Percentiles rank a stretch among this genome's conserved stretches.
Evolutionary conservation across 257 asterid species (phyloP).

Genomic region (Solanum acaule): DNA sequence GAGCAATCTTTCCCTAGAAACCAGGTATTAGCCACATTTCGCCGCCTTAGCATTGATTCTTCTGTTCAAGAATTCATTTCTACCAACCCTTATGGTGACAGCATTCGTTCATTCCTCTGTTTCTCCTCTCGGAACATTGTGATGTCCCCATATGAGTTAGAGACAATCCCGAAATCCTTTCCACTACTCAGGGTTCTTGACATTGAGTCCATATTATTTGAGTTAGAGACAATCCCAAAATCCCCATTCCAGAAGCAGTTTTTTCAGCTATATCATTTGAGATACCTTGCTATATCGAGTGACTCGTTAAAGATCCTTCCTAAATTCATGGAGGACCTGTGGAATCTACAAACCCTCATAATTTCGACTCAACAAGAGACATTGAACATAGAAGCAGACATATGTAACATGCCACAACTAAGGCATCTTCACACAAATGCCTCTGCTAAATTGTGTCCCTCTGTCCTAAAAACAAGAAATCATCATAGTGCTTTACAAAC

Average conservation of each 20-base stretch:
- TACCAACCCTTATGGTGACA: background rate
- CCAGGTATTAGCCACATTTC: background rate
- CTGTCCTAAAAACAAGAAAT: background rate
- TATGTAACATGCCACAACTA: constrained; percentile 4
- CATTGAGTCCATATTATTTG: constrained; percentile 4
- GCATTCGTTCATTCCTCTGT: constrained; percentile 28
- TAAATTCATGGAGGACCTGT: background rate
- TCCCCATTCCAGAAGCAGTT: constrained; percentile 4
- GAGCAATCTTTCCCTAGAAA: background rate
- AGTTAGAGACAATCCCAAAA: too few relatives aligned
- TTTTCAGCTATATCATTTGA: constrained; percentile 4
- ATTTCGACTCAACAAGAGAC: background rate
- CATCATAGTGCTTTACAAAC: background rate
- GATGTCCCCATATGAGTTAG: background rate
- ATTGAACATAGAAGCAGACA: constrained; percentile 2
- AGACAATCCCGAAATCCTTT: constrained; percentile 15
- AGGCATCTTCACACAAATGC: constrained; percentile 11
- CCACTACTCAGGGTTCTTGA: constrained; percentile 18
- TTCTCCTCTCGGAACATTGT: constrained; percentile 5
- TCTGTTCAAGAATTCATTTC: constrained; percentile 8
- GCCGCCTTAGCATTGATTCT: constrained; percentile 34
- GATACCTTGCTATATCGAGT: constrained; percentile 8
- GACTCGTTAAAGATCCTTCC: background rate
- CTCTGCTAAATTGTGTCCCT: background rate
- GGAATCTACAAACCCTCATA: constrained; percentile 9